Percentiles rank a stretch among this genome's conserved stretches.
Conservation (phyloP, 495 filamentous ascomycete genomes). For the Thozetella sp. region DNA sequence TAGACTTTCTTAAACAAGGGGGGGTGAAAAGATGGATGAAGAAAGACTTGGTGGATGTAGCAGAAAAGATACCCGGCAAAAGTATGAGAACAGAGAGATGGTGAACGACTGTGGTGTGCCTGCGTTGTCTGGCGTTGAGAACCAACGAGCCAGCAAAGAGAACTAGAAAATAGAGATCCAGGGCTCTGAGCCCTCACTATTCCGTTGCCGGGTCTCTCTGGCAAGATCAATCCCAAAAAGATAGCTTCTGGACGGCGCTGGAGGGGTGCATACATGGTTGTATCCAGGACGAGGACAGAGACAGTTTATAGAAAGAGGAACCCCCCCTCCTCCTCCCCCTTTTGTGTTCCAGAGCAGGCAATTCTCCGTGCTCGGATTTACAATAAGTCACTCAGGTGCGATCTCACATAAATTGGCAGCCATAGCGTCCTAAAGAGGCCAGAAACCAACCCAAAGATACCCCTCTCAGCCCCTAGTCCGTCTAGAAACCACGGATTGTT, state of each 20-base stretch:
- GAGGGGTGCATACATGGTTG: not conserved
- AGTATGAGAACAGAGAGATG: too few species aligned
- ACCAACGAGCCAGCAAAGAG: too few species aligned
- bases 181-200: too few species aligned
- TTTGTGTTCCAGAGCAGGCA: not conserved
- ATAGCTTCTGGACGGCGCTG: not conserved
- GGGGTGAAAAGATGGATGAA: slow-evolving; percentile 3
- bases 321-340: not conserved
- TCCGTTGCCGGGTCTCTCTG: too few species aligned
- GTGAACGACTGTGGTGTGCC: too few species aligned
- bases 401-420: slow-evolving; percentile 10
- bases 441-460: slow-evolving; percentile 5
- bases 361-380: slow-evolving; percentile 10
- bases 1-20: not conserved
- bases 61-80: not conserved
- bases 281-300: slow-evolving; percentile 1
- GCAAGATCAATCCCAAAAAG: not conserved
- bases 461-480: not conserved
- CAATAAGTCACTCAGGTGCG: not conserved
- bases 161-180: too few species aligned
- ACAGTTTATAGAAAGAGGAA: slow-evolving; percentile 29
- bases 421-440: slow-evolving; percentile 7
- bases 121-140: too few species aligned
- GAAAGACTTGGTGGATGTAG: slow-evolving; percentile 3
- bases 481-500: not conserved